Percentiles rank a stretch among this genome's conserved stretches.
Evolutionary conservation across 352 stramenopile species (phyloP).

Genomic region (Globisporangium recalcitrans): DNA sequence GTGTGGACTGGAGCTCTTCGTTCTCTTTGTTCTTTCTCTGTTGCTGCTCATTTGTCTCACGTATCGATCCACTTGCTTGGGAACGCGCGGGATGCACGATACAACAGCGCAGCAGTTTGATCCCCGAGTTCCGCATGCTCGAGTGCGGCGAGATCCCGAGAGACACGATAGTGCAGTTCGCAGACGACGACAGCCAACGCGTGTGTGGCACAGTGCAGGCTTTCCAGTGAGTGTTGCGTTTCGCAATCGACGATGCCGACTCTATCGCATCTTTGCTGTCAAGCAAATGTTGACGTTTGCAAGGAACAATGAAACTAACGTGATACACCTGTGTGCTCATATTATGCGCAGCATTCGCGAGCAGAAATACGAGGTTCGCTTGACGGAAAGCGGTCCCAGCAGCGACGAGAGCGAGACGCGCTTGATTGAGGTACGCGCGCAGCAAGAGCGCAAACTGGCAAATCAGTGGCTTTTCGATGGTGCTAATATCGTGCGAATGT

Average conservation of each 20-base stretch:
- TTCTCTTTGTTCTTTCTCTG: no score
- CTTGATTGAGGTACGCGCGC: neutral
- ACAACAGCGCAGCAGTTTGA: conserved; percentile 37
- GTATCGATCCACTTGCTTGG: no score
- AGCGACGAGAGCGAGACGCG: neutral
- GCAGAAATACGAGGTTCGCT: conserved; percentile 16
- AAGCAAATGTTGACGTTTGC: no score
- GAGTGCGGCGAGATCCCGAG: conserved; percentile 61
- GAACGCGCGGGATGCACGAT: no score
- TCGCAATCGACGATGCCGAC: neutral
- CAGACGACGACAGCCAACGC: neutral
- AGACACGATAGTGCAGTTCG: conserved; percentile 37
- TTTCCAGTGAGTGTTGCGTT: conserved; percentile 25
- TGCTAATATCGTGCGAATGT: neutral
- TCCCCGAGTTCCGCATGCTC: conserved; percentile 67
- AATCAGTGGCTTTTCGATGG: neutral
- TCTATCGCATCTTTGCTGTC: neutral
- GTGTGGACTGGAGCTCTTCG: neutral
- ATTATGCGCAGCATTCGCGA: conserved; percentile 17
- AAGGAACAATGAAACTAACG: neutral
- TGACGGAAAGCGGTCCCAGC: neutral
- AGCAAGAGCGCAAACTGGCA: neutral
- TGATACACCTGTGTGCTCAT: neutral
- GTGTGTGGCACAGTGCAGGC: conserved; percentile 22
- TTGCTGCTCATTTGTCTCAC: no score